These are phyloP conservation scores for Xylaria sp. DNA, from an alignment of 2,329 filamentous ascomycete species.

Conservation along the genomic window DNA sequence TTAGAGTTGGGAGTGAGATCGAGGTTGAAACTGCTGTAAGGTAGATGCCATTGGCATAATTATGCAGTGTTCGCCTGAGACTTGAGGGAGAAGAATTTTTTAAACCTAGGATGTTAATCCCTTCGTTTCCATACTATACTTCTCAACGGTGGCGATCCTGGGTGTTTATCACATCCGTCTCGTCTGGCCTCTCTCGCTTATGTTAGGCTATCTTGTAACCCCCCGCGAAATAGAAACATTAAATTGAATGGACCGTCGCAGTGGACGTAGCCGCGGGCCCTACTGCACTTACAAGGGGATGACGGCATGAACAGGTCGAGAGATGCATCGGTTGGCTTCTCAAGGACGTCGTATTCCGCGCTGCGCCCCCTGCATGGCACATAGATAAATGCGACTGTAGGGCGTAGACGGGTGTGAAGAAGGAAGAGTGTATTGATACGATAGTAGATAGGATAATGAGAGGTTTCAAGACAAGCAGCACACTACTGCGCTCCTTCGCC, in stretches of 20 bases:
- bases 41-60: slow-evolving; percentile 10
- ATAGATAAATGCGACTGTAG: slow-evolving; percentile 34
- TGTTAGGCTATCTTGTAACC: slow-evolving; percentile 18
- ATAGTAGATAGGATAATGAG: slow-evolving; percentile 13
- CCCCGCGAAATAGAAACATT: slow-evolving; percentile 16
- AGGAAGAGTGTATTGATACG: slow-evolving; percentile 14
- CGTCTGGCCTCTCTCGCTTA: slow-evolving; percentile 15
- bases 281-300: slow-evolving; percentile 25
- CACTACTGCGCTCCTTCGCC: slow-evolving; percentile 32
- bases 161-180: neutral
- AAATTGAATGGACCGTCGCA: slow-evolving; percentile 26
- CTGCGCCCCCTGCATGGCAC: slow-evolving; percentile 33
- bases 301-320: slow-evolving; percentile 31
- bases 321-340: slow-evolving; percentile 28
- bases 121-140: neutral
- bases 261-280: slow-evolving; percentile 30
- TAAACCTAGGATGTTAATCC: neutral
- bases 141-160: neutral
- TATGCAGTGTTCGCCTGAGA: slow-evolving; percentile 9
- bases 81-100: neutral
- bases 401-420: slow-evolving; percentile 22
- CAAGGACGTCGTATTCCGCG: slow-evolving; percentile 37
- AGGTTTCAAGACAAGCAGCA: slow-evolving; percentile 15
- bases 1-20: slow-evolving; percentile 7
- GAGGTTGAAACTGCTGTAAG: slow-evolving; percentile 1